phyloP scores from a whole-genome alignment of 441 rosid species.

The Gossypium schwendimanii region DNA sequence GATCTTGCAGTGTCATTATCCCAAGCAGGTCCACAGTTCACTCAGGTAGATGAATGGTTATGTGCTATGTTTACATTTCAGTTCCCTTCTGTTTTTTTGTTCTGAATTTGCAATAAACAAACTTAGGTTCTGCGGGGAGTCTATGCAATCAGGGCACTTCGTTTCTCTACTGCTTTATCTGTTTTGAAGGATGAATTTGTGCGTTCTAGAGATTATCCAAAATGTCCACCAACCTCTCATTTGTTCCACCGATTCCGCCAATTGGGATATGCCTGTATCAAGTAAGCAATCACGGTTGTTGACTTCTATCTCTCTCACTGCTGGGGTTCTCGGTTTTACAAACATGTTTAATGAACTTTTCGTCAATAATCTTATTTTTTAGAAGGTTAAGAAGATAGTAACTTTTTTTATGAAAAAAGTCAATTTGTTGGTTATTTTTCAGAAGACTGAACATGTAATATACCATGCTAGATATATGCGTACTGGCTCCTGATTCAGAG shows the following conservation, averaged over 20 bases:
- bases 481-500: constrained; percentile 1
- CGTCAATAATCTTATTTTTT: not conserved
- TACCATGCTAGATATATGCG: not conserved
- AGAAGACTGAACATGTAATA: constrained; percentile 5
- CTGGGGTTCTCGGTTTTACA: constrained; percentile 1
- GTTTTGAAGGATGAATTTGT: constrained; percentile 89
- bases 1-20: constrained; percentile 96
- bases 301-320: not conserved
- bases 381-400: not conserved
- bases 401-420: not conserved
- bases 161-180: constrained; percentile 84
- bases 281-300: constrained; percentile 35
- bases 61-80: constrained; percentile 12
- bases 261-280: constrained; percentile 94
- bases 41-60: constrained; percentile 56
- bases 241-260: constrained; percentile 91
- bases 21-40: constrained; percentile 96
- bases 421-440: not conserved
- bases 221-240: constrained; percentile 88
- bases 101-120: constrained; percentile 24
- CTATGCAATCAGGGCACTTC: constrained; percentile 90
- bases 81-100: constrained; percentile 13
- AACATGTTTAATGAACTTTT: not conserved
- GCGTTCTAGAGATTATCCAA: constrained; percentile 98
- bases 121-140: constrained; percentile 73